Evolutionary conservation across 1,139 yeast genomes (phyloP), one percentile per base, ranked within the genome.

Genomic region (Pichia sp.): DNA sequence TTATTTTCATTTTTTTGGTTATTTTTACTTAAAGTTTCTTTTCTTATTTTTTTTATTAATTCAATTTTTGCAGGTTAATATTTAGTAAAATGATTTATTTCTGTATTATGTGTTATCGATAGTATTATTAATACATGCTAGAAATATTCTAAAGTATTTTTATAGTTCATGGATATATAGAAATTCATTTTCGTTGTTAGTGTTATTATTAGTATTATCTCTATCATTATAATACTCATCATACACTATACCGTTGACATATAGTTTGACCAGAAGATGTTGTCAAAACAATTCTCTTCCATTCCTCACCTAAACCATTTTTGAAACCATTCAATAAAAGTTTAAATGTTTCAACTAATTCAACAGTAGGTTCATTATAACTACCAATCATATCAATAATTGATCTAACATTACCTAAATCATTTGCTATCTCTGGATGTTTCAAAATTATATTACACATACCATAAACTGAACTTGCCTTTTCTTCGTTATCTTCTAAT

Each of bases 391-490:
- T 79, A 49, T 79, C 79, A 42, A 87, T 69, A 57, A 88, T 82
- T 45, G 74, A 70, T 38, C 80, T 74, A 54, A 87, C 49, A 43
- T 53, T 72, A 7, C 79, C 79, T 50, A 74, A 75, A 49, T 70
- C 72, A 54, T 71, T 76, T 18, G 74, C 71, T 0, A 84, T 87
- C 46, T 79, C 77, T 1, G 96, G 96, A 63, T 86, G 84, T 27
- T 72, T 69, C 46, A 76, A 73, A n/a, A 88, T 75, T 8, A 53
- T 51, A 30, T 53, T 53, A 36, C 53, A 76, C 83, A 89, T 83
- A 4, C 96, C 96, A 55, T 75, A 75, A 66, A 84, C 86, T 1
- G 91, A 83, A 5, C 88, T 76, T 60, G 84, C 95, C 68, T 89
- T 89, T 64, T 89, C 96, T 48, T 81, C 83, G 57, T 88, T 87